Evolutionary conservation across 441 rosid species (phyloP), one percentile per base, ranked within the genome.

Genomic region (California macrophylla): DNA sequence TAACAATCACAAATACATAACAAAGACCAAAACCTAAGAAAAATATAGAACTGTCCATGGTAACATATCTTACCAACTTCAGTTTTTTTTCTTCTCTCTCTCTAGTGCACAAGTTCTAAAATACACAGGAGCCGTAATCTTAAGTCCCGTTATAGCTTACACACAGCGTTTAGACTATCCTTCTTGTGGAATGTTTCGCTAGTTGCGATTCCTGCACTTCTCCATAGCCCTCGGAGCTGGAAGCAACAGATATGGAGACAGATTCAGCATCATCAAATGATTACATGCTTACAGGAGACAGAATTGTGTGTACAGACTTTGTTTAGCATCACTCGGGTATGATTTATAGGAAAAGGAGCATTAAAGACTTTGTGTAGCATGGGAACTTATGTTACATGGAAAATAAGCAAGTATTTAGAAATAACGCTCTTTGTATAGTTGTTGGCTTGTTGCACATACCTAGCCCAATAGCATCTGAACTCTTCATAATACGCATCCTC

Each of bases 171-270:
- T 36, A 12, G 42, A 36, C 10, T 6, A 16, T 66, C 77, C 61
- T 32, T 66, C 67, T 20, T 9, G 47, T 40, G 24, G 42, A 38
- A 38, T 38, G 13, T 38, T 38, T 38, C 42, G 8, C 78, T 80
- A 85, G 80, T 72, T 74, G 8, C 76, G 79, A 73, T 70, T 84
- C 72, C 79, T 85, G 81, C 90, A 75, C 75, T 90, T 90, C 83
- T 88, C 96, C 87, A 79, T 83, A 63, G 86, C 85, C 76, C 84
- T 85, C 45, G 96, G 96, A 54, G 96, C 96, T 90, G 86, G 68
- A 71, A 77, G 16, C 52, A 71, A 29, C 13, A 63, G 66, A 74
- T 66, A 21, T 69, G 60, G 23, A 64, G 69, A 66, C 34, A 50
- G 58, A 50, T 6, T 38, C 8, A 38, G 42, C 30, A 28, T 28